A percentile compares a stretch with the other conserved stretches of the same genome.
These are phyloP conservation scores for Fusarium sp. DNA, from an alignment of 2,329 filamentous ascomycete species.

Conservation along the genomic window DNA sequence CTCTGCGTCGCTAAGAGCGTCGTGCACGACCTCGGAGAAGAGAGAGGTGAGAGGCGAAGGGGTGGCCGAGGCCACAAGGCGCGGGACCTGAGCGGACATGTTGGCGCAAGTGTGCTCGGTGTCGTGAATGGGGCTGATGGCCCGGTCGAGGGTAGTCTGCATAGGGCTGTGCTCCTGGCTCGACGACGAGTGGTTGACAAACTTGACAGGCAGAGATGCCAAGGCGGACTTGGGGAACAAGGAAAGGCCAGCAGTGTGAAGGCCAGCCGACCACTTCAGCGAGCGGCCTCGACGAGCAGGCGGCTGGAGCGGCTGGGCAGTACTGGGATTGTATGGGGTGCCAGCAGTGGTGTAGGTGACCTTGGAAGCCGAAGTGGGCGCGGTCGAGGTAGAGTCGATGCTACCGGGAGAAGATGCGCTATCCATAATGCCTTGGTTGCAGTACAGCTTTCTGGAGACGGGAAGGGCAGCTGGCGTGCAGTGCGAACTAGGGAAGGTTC, in stretches of 20 bases:
- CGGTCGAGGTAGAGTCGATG: conserved; percentile 37
- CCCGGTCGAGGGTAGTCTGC: conserved; percentile 67
- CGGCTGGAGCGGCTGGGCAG: conserved; percentile 61
- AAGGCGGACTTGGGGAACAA: conserved; percentile 54
- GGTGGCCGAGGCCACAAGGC: conserved; percentile 45
- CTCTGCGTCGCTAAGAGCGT: conserved; percentile 34
- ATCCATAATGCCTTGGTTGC: conserved; percentile 47
- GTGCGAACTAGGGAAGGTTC: conserved; percentile 46
- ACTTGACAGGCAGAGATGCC: conserved; percentile 50
- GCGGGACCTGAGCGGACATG: conserved; percentile 44
- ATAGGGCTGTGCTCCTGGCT: conserved; percentile 62
- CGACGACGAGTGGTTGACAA: conserved; percentile 27
- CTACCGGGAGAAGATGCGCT: conserved; percentile 42
- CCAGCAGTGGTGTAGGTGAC: conserved; percentile 67
- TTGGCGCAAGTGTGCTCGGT: conserved; percentile 41
- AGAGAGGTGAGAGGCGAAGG: conserved; percentile 35
- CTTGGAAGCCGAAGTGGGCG: conserved; percentile 40
- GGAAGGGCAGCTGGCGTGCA: conserved; percentile 26
- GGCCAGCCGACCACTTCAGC: conserved; percentile 54
- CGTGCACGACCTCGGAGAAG: conserved; percentile 29
- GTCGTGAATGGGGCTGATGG: conserved; percentile 55
- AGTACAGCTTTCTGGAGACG: conserved; percentile 32
- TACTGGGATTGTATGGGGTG: conserved; percentile 65
- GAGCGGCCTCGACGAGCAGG: conserved; percentile 64
- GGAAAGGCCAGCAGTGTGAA: conserved; percentile 47